Conservation (phyloP, 208 protist species). For the Leishmania gerbilli region DNA sequence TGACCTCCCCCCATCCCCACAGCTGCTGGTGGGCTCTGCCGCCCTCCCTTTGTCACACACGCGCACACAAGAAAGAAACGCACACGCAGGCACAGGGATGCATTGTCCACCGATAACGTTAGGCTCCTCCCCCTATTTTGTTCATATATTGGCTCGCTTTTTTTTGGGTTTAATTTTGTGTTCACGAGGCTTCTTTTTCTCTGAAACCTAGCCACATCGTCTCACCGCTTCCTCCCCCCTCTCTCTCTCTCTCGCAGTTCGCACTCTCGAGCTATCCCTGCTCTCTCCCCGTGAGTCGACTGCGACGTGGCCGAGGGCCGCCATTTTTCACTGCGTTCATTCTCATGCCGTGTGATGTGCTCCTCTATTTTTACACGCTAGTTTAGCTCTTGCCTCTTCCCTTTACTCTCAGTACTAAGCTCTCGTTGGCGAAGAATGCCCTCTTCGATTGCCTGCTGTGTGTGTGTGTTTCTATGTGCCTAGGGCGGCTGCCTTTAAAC, state of each 20-base stretch:
- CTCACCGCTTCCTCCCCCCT: background rate
- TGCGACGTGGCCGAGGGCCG: background rate
- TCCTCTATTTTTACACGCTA: background rate
- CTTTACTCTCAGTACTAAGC: background rate
- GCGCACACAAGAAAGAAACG: background rate
- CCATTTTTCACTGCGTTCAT: background rate
- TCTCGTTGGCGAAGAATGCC: background rate
- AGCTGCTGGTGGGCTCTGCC: background rate
- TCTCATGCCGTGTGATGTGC: background rate
- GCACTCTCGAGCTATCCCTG: background rate
- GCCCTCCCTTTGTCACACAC: background rate
- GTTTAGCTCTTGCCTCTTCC: background rate
- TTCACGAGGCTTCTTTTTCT: background rate
- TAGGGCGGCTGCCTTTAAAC: background rate
- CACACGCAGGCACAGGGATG: background rate
- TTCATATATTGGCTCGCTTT: background rate
- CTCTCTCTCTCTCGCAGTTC: background rate
- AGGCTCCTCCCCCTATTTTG: background rate
- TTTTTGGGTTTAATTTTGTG: background rate
- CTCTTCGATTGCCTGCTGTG: background rate
- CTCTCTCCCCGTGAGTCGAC: background rate
- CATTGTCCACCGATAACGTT: background rate
- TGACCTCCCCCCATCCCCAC: background rate
- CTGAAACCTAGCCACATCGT: background rate
- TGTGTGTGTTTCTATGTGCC: background rate